Base-by-base conservation (phyloP, 1,284 basidiomycete genomes). In the Heterobasidion occidentale region DNA sequence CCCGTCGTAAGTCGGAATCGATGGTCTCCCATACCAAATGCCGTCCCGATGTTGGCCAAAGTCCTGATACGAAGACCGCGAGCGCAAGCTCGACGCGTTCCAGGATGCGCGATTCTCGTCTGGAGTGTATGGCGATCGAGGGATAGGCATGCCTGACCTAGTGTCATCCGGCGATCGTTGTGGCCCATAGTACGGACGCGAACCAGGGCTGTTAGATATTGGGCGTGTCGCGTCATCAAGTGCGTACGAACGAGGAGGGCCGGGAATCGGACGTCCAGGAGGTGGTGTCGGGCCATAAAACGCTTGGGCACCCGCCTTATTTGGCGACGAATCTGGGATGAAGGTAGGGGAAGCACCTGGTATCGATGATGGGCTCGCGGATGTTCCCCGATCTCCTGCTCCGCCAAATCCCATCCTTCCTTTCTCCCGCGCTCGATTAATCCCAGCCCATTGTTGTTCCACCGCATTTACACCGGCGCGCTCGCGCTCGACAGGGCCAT, bases 161-260 rank as follows among this genome's bases (percentile, higher is more conserved):
- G 47, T 36, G 9, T 62, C 61, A 44, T 62, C 61, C 7, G 61
- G 61, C 8, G 61, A 62, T 20, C 61, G 61, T 46, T 61, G 60
- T n/a, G 49, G 33, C 17, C 54, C 50, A 47, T 42, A 59, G 2
- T 57, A 20, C 8, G 45, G 49, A n/a, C 61, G 58, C 36, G 56
- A 59, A 42, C 57, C 38, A 8, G 60, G 60, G 42, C 61, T 62
- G 27, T 51, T 52, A 12, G 61, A 62, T 19, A 54, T 53, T 46
- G 60, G 58, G 56, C 61, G 61, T 4, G 51, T 38, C n/a, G 34
- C 12, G 15, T 57, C 58, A 17, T 61, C 59, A 8, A 53, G 52
- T 4, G 60, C 17, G 27, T 46, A 57, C 11, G 58, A 49, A 12
- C 55, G 54, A 3, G 47, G 34, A n/a, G 46, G 27, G 9, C 36